Conservation (phyloP, 2,329 filamentous ascomycete species). For the Aspergillus ruber region DNA sequence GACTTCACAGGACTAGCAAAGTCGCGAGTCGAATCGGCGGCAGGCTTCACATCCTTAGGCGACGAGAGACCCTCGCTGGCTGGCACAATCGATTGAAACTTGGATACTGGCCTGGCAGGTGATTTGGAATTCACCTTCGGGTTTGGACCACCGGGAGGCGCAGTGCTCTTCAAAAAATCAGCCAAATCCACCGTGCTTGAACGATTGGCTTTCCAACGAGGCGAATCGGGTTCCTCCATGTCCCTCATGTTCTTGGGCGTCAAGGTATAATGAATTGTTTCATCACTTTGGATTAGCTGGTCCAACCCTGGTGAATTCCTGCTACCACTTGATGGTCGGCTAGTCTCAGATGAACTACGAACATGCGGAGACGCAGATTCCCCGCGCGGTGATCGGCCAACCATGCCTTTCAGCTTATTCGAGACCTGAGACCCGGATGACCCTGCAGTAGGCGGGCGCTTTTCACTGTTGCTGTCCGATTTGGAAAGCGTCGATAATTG, state of each 20-base stretch:
- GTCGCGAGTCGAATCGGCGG: slow-evolving; percentile 67
- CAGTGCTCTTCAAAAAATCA: slow-evolving; percentile 32
- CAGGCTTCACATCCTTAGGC: slow-evolving; percentile 59
- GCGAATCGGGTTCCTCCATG: slow-evolving; percentile 48
- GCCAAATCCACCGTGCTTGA: slow-evolving; percentile 32
- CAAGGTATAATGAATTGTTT: slow-evolving; percentile 75
- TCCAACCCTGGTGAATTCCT: slow-evolving; percentile 56
- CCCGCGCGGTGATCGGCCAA: slow-evolving; percentile 25
- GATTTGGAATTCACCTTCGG: slow-evolving; percentile 11
- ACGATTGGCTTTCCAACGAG: slow-evolving; percentile 25
- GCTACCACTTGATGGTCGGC: slow-evolving; percentile 20
- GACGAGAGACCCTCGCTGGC: slow-evolving; percentile 8
- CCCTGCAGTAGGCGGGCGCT: slow-evolving; percentile 34
- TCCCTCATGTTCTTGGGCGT: slow-evolving; percentile 74
- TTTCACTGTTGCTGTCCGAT: slow-evolving; percentile 33
- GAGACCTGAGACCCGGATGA: slow-evolving; percentile 36
- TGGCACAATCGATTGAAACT: slow-evolving; percentile 14
- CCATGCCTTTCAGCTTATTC: slow-evolving; percentile 38
- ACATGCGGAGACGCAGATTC: slow-evolving; percentile 23
- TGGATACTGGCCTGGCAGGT: slow-evolving; percentile 17
- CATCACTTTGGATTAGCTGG: slow-evolving; percentile 71
- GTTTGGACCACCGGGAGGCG: slow-evolving; percentile 23
- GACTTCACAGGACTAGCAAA: slow-evolving; percentile 86
- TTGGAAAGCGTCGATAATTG: slow-evolving; percentile 26
- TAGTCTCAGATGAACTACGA: slow-evolving; percentile 33